These are phyloP conservation scores for Termitomyces sp. DNA, from an alignment of 768 basidiomycete species.

Conservation along the genomic window DNA sequence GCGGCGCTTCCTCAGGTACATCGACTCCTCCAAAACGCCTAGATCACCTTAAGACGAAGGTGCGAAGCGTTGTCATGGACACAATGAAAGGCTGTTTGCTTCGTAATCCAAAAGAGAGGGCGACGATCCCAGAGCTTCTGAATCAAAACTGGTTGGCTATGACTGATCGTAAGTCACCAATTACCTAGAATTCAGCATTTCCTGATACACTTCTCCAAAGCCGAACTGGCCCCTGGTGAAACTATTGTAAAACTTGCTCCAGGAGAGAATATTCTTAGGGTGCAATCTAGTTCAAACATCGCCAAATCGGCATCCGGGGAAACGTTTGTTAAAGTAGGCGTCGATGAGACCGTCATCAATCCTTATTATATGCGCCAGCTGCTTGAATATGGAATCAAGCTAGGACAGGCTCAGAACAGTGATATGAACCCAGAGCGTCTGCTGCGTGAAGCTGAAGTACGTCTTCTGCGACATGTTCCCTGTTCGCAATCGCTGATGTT, in stretches of 20 bases:
- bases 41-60: slow-evolving; percentile 65
- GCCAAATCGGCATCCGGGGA: slow-evolving; percentile 2
- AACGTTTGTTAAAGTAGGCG: slow-evolving; percentile 1
- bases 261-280: slow-evolving; percentile 2
- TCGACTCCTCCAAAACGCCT: slow-evolving; percentile 47
- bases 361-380: slow-evolving; percentile 78
- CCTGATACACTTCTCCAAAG: slow-evolving; percentile 8
- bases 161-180: slow-evolving; percentile 44
- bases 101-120: slow-evolving; percentile 75
- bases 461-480: slow-evolving; percentile 5
- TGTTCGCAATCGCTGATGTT: neutral
- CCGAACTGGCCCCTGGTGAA: slow-evolving; percentile 42
- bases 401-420: slow-evolving; percentile 38
- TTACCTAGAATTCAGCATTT: neutral
- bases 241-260: slow-evolving; percentile 50
- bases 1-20: slow-evolving; percentile 19
- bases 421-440: slow-evolving; percentile 42
- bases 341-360: slow-evolving; percentile 68
- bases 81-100: slow-evolving; percentile 79
- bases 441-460: slow-evolving; percentile 51
- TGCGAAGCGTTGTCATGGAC: slow-evolving; percentile 70
- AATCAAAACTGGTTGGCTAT: slow-evolving; percentile 74
- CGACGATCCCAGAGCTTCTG: slow-evolving; percentile 83
- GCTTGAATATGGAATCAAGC: slow-evolving; percentile 61
- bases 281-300: neutral